Evolutionary conservation across 495 filamentous ascomycete genomes (phyloP).

Genomic region (Penicillium atrosanguineum): DNA sequence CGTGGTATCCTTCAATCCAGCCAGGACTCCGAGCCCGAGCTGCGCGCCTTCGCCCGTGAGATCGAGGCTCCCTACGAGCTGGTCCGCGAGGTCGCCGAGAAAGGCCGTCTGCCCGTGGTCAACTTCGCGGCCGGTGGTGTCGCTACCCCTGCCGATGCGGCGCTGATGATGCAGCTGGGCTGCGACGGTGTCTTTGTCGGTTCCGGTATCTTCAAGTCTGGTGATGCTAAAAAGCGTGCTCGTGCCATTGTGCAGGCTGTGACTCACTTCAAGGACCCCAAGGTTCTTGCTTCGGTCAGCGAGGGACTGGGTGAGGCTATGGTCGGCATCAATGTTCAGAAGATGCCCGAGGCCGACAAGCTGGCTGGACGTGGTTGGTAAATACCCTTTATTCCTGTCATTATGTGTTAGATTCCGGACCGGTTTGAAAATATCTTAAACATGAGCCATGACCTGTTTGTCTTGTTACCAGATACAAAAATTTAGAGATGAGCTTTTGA

Average conservation of each 20-base stretch:
- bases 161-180: slow-evolving; percentile 98
- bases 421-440: slow-evolving; percentile 17
- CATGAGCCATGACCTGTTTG: slow-evolving; percentile 8
- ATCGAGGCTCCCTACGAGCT: slow-evolving; percentile 72
- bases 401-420: neutral
- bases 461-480: neutral
- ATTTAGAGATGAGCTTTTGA: slow-evolving; percentile 1
- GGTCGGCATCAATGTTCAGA: slow-evolving; percentile 83
- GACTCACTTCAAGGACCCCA: slow-evolving; percentile 83
- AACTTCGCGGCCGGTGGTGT: slow-evolving; percentile 99
- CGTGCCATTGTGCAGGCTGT: slow-evolving; percentile 93
- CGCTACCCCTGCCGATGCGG: slow-evolving; percentile 93
- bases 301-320: slow-evolving; percentile 89
- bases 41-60: slow-evolving; percentile 77
- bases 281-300: slow-evolving; percentile 82
- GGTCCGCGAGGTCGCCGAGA: slow-evolving; percentile 79
- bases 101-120: slow-evolving; percentile 88
- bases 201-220: slow-evolving; percentile 94
- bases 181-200: slow-evolving; percentile 98
- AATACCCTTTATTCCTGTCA: slow-evolving; percentile 15
- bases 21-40: slow-evolving; percentile 66
- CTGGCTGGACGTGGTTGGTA: slow-evolving; percentile 89
- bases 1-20: slow-evolving; percentile 57
- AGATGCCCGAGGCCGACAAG: slow-evolving; percentile 72
- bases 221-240: slow-evolving; percentile 81